phyloP scores from a whole-genome alignment of 805 yeast species.

The Pichia californica region DNA sequence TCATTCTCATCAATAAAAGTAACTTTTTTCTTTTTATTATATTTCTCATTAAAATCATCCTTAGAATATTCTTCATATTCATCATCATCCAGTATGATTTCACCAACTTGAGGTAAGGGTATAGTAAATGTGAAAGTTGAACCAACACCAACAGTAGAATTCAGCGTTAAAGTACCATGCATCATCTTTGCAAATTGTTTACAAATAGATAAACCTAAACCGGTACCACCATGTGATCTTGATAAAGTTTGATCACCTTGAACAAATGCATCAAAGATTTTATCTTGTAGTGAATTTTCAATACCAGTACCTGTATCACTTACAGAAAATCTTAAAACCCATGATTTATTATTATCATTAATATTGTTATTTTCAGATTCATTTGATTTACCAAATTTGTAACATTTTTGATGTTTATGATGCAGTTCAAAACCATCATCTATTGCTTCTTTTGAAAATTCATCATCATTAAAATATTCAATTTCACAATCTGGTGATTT shows the following conservation, averaged over 20 bases:
- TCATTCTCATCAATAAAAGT: slow-evolving; percentile 27
- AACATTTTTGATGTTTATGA: slow-evolving; percentile 13
- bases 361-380: slow-evolving; percentile 20
- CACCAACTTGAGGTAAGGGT: slow-evolving; percentile 64
- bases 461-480: slow-evolving; percentile 17
- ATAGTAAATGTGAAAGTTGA: slow-evolving; percentile 77
- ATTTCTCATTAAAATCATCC: slow-evolving; percentile 58
- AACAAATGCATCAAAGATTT: slow-evolving; percentile 92
- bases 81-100: slow-evolving; percentile 31
- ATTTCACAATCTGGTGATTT: slow-evolving; percentile 14
- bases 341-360: slow-evolving; percentile 25
- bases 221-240: slow-evolving; percentile 92
- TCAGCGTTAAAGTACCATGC: slow-evolving; percentile 70
- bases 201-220: slow-evolving; percentile 85
- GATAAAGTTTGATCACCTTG: slow-evolving; percentile 95
- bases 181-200: slow-evolving; percentile 84
- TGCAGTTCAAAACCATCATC: slow-evolving; percentile 16
- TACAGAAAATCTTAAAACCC: slow-evolving; percentile 68
- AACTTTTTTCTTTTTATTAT: slow-evolving; percentile 41
- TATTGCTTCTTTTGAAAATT: slow-evolving; percentile 13
- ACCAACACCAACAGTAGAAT: slow-evolving; percentile 75
- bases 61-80: slow-evolving; percentile 41
- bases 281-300: slow-evolving; percentile 69
- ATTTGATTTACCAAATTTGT: slow-evolving; percentile 18
- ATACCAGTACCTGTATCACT: slow-evolving; percentile 94